Evolutionary conservation across 208 protist species (phyloP), one percentile per base, ranked within the genome.

Genomic region (Trypanosoma lewisi): DNA sequence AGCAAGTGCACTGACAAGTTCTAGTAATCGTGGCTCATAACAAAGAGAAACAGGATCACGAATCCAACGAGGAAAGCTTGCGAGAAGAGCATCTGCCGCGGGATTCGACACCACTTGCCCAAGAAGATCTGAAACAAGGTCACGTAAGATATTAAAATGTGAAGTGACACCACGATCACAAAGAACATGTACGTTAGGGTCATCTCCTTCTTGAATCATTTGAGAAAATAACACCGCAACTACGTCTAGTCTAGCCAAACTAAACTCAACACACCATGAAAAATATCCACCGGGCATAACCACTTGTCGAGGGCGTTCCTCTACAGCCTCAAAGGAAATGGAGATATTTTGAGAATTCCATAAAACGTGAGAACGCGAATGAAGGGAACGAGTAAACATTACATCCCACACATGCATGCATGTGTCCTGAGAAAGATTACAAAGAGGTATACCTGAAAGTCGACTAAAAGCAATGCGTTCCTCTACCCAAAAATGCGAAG

Each of bases 131-230:
- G 91, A 78, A 9, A 96, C 70, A n/a, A 96, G 59, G 64, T 96
- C 91, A 12, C 91, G 80, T 21, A 96, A 59, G 28, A 96, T 85
- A 70, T 94, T 94, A 71, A 96, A 96, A 75, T 96, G 91, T 33
- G 91, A 76, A 12, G 82, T 78, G 2, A 96, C 84, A 21, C 91
- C 91, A 9, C 82, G 75, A 70, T 94, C 85, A 59, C 78, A 91
- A 42, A 96, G 70, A 14, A 70, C 61, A 11, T 91, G 84, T 17
- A 72, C 69, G 47, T 78, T 82, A 0, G 83, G 87, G 70, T 94
- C 87, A 59, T 94, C 87, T 2, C 79, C 83, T 52, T 96, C 87
- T 63, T 94, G 83, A 57, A 96, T 94, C 33, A 87, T 66, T 67
- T 96, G 91, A 27, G 91, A 91, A 63, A 96, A 96, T 27, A 96